A percentile compares a stretch with the other conserved stretches of the same genome.
These are phyloP conservation scores for Hypsizygus marmoreus DNA, from an alignment of 768 basidiomycete species.

Conservation along the genomic window DNA sequence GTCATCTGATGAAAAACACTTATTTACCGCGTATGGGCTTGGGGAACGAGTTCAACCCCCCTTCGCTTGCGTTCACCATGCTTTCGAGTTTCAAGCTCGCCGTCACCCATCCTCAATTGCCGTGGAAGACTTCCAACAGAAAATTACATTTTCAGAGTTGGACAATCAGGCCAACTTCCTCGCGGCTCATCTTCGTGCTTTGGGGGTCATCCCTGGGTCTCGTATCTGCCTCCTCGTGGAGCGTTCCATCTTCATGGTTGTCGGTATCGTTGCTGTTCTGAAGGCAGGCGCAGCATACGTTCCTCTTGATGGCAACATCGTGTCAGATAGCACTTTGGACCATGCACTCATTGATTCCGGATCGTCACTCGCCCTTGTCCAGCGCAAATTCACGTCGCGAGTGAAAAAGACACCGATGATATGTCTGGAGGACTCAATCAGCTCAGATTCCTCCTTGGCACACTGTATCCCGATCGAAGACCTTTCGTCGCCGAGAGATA, in stretches of 20 bases:
- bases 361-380: conserved; percentile 42
- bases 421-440: conserved; percentile 32
- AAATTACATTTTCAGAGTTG: conserved; percentile 51
- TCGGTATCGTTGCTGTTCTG: conserved; percentile 53
- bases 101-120: conserved; percentile 43
- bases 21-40: conserved; percentile 46
- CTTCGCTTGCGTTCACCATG: conserved; percentile 54
- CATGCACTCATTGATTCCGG: conserved; percentile 50
- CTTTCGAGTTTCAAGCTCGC: conserved; percentile 48
- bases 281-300: conserved; percentile 61
- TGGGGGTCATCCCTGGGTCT: conserved; percentile 44
- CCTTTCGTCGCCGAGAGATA: conserved; percentile 37
- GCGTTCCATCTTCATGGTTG: conserved; percentile 52
- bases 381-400: conserved; percentile 42
- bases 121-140: conserved; percentile 47
- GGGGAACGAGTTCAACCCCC: conserved; percentile 37
- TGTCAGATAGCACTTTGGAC: conserved; percentile 53
- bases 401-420: conserved; percentile 27
- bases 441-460: conserved; percentile 15
- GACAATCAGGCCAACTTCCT: conserved; percentile 48
- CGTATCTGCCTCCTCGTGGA: conserved; percentile 56
- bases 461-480: conserved; percentile 40
- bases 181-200: conserved; percentile 40
- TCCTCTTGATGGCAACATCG: conserved; percentile 56
- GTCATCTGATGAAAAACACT: conserved; percentile 38